Conservation (phyloP, 176 grass and related monocot genomes). For the Miscanthus lutarioriparius region DNA sequence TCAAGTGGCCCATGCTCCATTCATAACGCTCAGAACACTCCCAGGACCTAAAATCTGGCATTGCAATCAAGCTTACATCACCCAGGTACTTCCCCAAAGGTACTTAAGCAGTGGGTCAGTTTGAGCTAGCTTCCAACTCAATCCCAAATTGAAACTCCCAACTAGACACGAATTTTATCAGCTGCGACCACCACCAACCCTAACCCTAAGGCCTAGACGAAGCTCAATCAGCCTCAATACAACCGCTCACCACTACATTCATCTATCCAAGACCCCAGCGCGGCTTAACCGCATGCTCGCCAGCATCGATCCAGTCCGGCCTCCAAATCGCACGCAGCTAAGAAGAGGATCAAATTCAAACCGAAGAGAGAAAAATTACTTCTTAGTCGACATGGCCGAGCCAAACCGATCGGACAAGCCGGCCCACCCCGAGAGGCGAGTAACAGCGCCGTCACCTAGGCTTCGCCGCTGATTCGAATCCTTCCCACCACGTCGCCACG, state of each 20-base stretch:
- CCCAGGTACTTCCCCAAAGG: not conserved
- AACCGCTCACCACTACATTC: not conserved
- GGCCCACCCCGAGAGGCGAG: not conserved
- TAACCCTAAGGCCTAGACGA: not conserved
- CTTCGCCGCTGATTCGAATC: not conserved
- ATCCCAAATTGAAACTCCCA: not conserved
- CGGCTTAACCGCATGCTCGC: not conserved
- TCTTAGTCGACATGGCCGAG: conserved; percentile 44
- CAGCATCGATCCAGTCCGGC: not conserved
- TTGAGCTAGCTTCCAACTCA: not conserved
- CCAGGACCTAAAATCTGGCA: not conserved
- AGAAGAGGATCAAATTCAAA: not conserved
- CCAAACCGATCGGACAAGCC: not conserved
- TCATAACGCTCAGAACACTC: not conserved
- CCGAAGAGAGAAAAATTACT: conserved; percentile 7
- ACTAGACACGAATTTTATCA: not conserved
- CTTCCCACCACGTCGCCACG: not conserved
- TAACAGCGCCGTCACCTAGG: not conserved
- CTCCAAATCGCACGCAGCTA: not conserved
- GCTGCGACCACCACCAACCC: conserved; percentile 6
- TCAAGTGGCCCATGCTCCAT: not conserved
- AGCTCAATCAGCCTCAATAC: conserved; percentile 19
- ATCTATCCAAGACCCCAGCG: not conserved
- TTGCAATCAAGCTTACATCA: not conserved
- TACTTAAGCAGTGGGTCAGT: not conserved